A percentile compares a stretch with the other conserved stretches of the same genome.
These are phyloP conservation scores for Apiospora saccharicola DNA, from an alignment of 2,329 filamentous ascomycete species.

Conservation along the genomic window DNA sequence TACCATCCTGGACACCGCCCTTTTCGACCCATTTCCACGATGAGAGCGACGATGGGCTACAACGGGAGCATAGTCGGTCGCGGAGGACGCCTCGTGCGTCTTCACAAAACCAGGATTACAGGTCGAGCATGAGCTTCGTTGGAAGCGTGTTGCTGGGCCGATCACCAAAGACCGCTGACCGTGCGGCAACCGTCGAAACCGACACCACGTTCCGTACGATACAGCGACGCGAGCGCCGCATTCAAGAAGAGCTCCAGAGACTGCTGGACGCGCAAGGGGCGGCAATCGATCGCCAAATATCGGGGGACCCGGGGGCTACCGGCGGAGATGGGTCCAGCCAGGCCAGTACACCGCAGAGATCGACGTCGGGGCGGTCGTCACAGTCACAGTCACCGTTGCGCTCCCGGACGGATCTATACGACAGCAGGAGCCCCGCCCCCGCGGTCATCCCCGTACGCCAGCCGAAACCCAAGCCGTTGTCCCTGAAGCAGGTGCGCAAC, in stretches of 20 bases:
- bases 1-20: slow-evolving; percentile 36
- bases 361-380: slow-evolving; percentile 30
- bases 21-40: slow-evolving; percentile 31
- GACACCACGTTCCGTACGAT: slow-evolving; percentile 41
- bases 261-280: slow-evolving; percentile 66
- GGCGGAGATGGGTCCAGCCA: slow-evolving; percentile 40
- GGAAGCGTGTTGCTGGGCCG: slow-evolving; percentile 39
- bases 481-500: slow-evolving; percentile 68
- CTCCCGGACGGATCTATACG: slow-evolving; percentile 34
- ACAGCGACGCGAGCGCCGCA: slow-evolving; percentile 56
- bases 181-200: slow-evolving; percentile 28
- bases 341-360: slow-evolving; percentile 45
- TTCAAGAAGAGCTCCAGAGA: slow-evolving; percentile 64
- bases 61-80: not conserved
- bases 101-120: slow-evolving; percentile 16
- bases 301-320: slow-evolving; percentile 34
- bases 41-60: not conserved
- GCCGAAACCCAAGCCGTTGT: slow-evolving; percentile 59
- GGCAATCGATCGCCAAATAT: slow-evolving; percentile 53
- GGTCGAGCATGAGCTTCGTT: slow-evolving; percentile 36
- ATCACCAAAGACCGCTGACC: slow-evolving; percentile 28
- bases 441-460: slow-evolving; percentile 67
- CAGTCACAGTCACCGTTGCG: slow-evolving; percentile 28
- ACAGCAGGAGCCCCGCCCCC: slow-evolving; percentile 37
- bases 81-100: not conserved